Conservation (phyloP, 352 stramenopile species). For the Pilasporangium apinafurcum region DNA sequence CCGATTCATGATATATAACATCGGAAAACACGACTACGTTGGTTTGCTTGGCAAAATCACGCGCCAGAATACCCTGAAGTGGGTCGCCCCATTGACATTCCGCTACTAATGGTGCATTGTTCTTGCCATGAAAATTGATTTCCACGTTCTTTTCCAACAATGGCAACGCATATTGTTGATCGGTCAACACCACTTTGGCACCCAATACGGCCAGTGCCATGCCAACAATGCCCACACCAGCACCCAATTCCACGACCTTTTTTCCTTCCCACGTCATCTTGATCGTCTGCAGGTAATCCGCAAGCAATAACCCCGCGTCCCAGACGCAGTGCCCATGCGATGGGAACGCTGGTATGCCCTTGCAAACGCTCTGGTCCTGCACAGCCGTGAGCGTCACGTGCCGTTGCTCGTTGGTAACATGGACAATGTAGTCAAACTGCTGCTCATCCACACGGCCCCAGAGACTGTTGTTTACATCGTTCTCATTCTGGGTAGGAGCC, state of each 20-base stretch:
- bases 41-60: slow-evolving; percentile 11
- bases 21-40: slow-evolving; percentile 47
- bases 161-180: slow-evolving; percentile 44
- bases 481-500: too few relatives aligned
- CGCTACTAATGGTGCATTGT: slow-evolving; percentile 15
- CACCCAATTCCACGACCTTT: slow-evolving; percentile 33
- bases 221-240: slow-evolving; percentile 40
- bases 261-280: slow-evolving; percentile 3
- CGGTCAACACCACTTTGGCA: slow-evolving; percentile 31
- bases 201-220: slow-evolving; percentile 41
- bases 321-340: slow-evolving; percentile 54
- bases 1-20: slow-evolving; percentile 36
- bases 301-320: slow-evolving; percentile 43
- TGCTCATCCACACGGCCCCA: slow-evolving; percentile 25
- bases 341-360: slow-evolving; percentile 23
- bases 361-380: slow-evolving; percentile 26
- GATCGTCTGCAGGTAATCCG: slow-evolving; percentile 31
- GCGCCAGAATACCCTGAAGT: slow-evolving; percentile 12
- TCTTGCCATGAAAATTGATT: slow-evolving; percentile 21
- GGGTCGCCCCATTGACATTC: slow-evolving; percentile 33
- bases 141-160: slow-evolving; percentile 39
- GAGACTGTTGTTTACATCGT: slow-evolving; percentile 10
- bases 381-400: slow-evolving; percentile 19
- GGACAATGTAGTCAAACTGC: slow-evolving; percentile 29
- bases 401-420: neutral